phyloP scores from a whole-genome alignment of 116 monocot genomes.

The Trichopus zeylanicus region DNA sequence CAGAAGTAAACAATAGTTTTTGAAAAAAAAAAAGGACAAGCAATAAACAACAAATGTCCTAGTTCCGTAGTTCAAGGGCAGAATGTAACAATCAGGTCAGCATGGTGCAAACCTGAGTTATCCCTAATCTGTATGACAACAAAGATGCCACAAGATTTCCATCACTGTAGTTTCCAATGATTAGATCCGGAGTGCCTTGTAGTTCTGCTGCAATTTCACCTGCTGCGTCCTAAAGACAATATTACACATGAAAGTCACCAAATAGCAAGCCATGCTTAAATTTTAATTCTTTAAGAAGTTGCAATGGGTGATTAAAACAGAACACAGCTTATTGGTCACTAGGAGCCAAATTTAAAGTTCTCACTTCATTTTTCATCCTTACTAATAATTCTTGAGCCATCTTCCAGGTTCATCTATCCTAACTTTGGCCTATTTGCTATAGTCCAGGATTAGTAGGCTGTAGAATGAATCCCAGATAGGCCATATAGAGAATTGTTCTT shows the following conservation, averaged over 20 bases:
- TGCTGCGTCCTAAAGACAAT: slow-evolving; percentile 45
- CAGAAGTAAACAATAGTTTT: not conserved
- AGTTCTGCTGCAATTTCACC: slow-evolving; percentile 82
- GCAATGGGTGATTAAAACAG: no score
- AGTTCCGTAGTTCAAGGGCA: no score
- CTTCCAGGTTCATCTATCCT: no score
- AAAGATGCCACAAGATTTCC: slow-evolving; percentile 91
- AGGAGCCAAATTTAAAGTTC: no score
- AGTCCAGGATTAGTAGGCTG: no score
- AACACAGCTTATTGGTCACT: no score
- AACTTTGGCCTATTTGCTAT: no score
- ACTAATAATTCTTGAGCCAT: no score
- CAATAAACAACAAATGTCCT: not conserved
- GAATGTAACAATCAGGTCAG: slow-evolving; percentile 6
- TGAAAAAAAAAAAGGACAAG: not conserved
- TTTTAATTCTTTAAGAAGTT: no score
- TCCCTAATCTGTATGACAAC: slow-evolving; percentile 67
- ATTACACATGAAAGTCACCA: not conserved
- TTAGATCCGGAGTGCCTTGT: slow-evolving; percentile 74
- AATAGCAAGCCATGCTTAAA: not conserved
- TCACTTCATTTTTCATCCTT: no score
- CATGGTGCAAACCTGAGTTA: slow-evolving; percentile 53
- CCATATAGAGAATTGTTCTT: no score
- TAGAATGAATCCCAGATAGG: no score
- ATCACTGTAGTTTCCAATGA: slow-evolving; percentile 94